Conservation (phyloP, 2,329 filamentous ascomycete species). For the Septoria linicola region DNA sequence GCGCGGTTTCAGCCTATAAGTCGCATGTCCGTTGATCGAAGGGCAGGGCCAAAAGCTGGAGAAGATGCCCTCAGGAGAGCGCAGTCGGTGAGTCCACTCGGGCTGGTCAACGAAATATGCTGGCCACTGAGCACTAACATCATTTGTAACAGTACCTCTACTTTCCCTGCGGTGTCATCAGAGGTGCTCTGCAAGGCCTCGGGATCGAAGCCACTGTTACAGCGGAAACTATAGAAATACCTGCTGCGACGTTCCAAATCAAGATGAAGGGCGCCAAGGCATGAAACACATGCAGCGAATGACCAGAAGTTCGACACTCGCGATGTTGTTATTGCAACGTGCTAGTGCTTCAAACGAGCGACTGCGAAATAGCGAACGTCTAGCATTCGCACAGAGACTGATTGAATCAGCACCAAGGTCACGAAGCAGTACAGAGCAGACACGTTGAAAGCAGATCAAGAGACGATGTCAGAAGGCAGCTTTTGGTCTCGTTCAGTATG, state of each 20-base stretch:
- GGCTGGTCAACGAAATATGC: no score
- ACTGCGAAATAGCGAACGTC: no score
- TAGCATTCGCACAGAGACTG: no score
- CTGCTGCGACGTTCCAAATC: constrained; percentile 91
- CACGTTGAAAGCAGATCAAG: not conserved
- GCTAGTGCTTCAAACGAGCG: no score
- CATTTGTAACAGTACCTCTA: constrained; percentile 73
- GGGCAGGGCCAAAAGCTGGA: constrained; percentile 33
- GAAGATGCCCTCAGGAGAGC: constrained; percentile 62
- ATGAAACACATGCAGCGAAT: constrained; percentile 41
- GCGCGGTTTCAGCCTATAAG: constrained; percentile 84
- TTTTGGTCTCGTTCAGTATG: constrained; percentile 20
- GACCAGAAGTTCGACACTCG: not conserved
- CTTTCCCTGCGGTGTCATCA: constrained; percentile 90
- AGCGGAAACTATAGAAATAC: constrained; percentile 83
- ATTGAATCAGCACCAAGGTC: not conserved
- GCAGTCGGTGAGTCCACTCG: constrained; percentile 64
- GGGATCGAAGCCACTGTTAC: constrained; percentile 89
- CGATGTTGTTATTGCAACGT: no score
- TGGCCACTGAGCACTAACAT: not conserved
- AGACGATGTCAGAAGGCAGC: constrained; percentile 8
- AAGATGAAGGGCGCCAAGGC: constrained; percentile 72
- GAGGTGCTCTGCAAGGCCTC: constrained; percentile 87
- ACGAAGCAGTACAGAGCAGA: not conserved
- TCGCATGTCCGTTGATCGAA: constrained; percentile 76